Evolutionary conservation across 2,329 filamentous ascomycete species (phyloP).

Genomic region (Botryotinia calthae): DNA sequence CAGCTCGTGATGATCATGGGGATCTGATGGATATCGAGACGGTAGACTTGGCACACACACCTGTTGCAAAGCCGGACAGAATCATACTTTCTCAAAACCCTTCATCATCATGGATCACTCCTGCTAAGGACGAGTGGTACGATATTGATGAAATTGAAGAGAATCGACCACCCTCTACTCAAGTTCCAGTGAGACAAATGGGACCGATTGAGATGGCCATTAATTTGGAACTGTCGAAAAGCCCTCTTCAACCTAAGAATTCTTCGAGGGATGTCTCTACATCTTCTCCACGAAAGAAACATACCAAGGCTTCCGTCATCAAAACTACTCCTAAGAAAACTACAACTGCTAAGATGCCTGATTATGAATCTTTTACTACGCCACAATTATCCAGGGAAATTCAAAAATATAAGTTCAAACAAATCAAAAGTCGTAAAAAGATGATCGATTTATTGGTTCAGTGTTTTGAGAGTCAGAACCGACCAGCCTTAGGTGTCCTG

Average conservation of each 20-base stretch:
- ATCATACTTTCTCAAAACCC: neutral
- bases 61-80: slow-evolving; percentile 23
- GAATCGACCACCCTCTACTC: slow-evolving; percentile 16
- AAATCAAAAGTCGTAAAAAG: slow-evolving; percentile 62
- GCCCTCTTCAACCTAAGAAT: slow-evolving; percentile 19
- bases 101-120: neutral
- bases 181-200: slow-evolving; percentile 13
- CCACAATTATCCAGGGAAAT: slow-evolving; percentile 61
- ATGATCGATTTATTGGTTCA: slow-evolving; percentile 69
- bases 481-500: slow-evolving; percentile 32
- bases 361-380: slow-evolving; percentile 61
- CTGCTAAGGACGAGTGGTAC: slow-evolving; percentile 29
- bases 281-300: neutral
- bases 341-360: slow-evolving; percentile 43
- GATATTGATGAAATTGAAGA: slow-evolving; percentile 30
- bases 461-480: slow-evolving; percentile 65
- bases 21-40: slow-evolving; percentile 56
- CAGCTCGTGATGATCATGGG: slow-evolving; percentile 64
- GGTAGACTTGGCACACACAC: slow-evolving; percentile 53
- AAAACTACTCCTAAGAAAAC: slow-evolving; percentile 15
- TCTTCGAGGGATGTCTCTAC: neutral
- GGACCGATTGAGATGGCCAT: slow-evolving; percentile 27
- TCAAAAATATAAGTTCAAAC: slow-evolving; percentile 67
- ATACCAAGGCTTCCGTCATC: slow-evolving; percentile 15
- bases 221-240: slow-evolving; percentile 22